phyloP scores from a whole-genome alignment of 1,284 basidiomycete genomes.

The Leccinum olivaceoglutinosum region DNA sequence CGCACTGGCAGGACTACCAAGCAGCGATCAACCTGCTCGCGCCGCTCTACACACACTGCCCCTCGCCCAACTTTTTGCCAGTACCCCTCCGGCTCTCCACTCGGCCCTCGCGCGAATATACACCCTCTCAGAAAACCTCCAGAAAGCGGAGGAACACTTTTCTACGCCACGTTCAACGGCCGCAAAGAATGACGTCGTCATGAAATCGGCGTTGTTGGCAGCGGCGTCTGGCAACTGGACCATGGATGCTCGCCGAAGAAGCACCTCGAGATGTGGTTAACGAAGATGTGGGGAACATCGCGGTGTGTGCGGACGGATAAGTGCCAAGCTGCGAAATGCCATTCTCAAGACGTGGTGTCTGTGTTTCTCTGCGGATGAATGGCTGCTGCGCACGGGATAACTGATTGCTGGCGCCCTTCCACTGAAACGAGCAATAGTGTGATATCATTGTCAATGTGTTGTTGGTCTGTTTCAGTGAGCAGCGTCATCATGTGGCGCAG shows the following conservation, averaged over 20 bases:
- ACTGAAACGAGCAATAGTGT: constrained; percentile 33
- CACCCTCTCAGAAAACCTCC: constrained; percentile 62
- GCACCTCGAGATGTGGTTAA: constrained; percentile 41
- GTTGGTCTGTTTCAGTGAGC: constrained; percentile 41
- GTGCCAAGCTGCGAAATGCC: constrained; percentile 25
- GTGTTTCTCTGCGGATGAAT: constrained; percentile 36
- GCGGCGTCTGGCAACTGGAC: constrained; percentile 67
- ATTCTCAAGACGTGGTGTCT: constrained; percentile 26
- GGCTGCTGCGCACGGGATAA: constrained; percentile 32
- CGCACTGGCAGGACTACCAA: constrained; percentile 49
- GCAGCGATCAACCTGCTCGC: constrained; percentile 61
- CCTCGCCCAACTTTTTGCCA: constrained; percentile 8
- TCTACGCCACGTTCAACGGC: constrained; percentile 32
- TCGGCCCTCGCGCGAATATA: constrained; percentile 70
- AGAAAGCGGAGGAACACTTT: constrained; percentile 51
- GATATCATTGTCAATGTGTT: constrained; percentile 40
- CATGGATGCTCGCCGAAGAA: constrained; percentile 34
- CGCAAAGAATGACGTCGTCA: constrained; percentile 33
- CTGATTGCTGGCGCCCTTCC: constrained; percentile 36
- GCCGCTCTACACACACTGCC: constrained; percentile 48
- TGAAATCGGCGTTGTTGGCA: constrained; percentile 60
- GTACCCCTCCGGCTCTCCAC: constrained; percentile 44
- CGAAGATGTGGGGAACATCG: constrained; percentile 52
- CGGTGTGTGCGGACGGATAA: constrained; percentile 32
- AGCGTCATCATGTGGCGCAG: constrained; percentile 54